Evolutionary conservation across 164 flowering plant species (phyloP).

Genomic region (Vitis cinerea): DNA sequence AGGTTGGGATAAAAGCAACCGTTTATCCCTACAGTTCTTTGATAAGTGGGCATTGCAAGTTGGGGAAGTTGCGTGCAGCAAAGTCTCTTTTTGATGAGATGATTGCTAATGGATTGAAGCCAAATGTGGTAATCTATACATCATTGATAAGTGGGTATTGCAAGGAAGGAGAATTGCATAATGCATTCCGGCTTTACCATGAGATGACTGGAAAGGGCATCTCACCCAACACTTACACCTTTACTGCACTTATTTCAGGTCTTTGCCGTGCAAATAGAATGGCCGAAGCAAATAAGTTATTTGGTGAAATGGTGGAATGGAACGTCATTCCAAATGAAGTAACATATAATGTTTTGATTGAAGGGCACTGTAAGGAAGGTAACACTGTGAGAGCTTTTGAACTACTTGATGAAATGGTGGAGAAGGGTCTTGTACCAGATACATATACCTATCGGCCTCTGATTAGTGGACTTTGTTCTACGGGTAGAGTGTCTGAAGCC

Average conservation of each 20-base stretch:
- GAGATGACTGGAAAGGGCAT: slow-evolving; percentile 78
- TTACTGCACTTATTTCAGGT: slow-evolving; percentile 71
- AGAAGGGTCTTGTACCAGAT: slow-evolving; percentile 71
- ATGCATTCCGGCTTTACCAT: slow-evolving; percentile 60
- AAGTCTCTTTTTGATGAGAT: slow-evolving; percentile 50
- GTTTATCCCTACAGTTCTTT: slow-evolving; percentile 78
- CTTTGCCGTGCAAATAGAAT: slow-evolving; percentile 64
- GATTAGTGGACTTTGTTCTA: slow-evolving; percentile 72
- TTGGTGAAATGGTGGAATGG: slow-evolving; percentile 54
- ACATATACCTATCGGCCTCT: slow-evolving; percentile 79
- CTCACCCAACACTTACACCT: slow-evolving; percentile 68
- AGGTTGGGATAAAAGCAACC: slow-evolving; percentile 44
- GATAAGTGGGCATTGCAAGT: slow-evolving; percentile 68
- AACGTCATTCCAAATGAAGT: slow-evolving; percentile 66
- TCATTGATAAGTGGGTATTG: slow-evolving; percentile 80
- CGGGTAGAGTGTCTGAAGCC: slow-evolving; percentile 72
- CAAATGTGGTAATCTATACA: slow-evolving; percentile 74
- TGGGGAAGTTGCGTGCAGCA: slow-evolving; percentile 55
- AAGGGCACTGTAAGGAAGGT: slow-evolving; percentile 73
- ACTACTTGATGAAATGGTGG: slow-evolving; percentile 69
- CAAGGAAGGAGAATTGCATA: slow-evolving; percentile 45
- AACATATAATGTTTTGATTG: slow-evolving; percentile 86
- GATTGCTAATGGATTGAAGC: slow-evolving; percentile 54
- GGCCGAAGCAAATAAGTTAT: slow-evolving; percentile 57
- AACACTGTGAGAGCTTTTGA: slow-evolving; percentile 67